A percentile compares a stretch with the other conserved stretches of the same genome.
Evolutionary conservation across 345 rosid species (phyloP).

Genomic region (Sisymbrium altissimum): DNA sequence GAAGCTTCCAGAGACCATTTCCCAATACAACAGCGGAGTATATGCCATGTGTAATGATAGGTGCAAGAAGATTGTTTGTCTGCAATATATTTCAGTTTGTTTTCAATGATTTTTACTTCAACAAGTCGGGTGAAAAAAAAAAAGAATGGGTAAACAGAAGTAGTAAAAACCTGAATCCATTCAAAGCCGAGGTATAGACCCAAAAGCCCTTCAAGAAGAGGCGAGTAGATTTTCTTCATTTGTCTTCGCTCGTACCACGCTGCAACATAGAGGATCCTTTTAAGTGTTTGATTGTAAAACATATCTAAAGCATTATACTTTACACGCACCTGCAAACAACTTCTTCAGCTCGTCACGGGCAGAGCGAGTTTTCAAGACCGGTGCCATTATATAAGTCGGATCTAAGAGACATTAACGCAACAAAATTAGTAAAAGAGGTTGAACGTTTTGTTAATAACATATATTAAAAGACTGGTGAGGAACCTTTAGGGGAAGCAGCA

Average conservation of each 20-base stretch:
- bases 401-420: slow-evolving; percentile 38
- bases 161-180: slow-evolving; percentile 72
- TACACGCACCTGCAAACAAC: slow-evolving; percentile 69
- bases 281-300: not conserved
- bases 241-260: slow-evolving; percentile 98
- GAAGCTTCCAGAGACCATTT: slow-evolving; percentile 90
- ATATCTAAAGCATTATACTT: not conserved
- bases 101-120: not conserved
- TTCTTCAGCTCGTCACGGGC: slow-evolving; percentile 76
- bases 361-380: slow-evolving; percentile 66
- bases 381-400: slow-evolving; percentile 85
- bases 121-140: too few species aligned
- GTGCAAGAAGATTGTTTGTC: slow-evolving; percentile 87
- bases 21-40: slow-evolving; percentile 85
- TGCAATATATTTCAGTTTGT: slow-evolving; percentile 31
- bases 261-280: slow-evolving; percentile 24
- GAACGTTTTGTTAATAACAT: not conserved
- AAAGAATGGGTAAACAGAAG: not conserved
- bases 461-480: not conserved
- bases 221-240: slow-evolving; percentile 95
- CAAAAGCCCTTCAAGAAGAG: slow-evolving; percentile 87
- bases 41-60: slow-evolving; percentile 89
- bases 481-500: slow-evolving; percentile 96
- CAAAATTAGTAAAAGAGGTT: not conserved
- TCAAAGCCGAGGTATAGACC: slow-evolving; percentile 92